Evolutionary conservation across 257 asterid species (phyloP).

Genomic region (Solanum lycopersicoides): DNA sequence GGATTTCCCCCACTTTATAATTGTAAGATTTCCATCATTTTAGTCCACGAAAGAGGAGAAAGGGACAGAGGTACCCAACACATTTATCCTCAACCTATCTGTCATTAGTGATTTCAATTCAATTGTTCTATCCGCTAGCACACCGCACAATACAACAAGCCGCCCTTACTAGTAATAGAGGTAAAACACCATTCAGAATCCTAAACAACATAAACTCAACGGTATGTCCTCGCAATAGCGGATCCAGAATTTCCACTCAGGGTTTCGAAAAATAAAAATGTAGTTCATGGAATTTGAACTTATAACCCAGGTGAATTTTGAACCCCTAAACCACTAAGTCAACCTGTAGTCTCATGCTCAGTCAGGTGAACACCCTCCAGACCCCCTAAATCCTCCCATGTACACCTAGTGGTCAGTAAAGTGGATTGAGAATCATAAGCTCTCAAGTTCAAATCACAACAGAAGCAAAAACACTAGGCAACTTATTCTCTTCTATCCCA

Average conservation of each 20-base stretch:
- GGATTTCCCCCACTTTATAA: not conserved
- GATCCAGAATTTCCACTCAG: not conserved
- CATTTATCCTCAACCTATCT: slow-evolving; percentile 4
- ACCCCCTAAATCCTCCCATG: not conserved
- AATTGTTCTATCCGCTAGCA: not conserved
- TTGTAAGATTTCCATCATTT: not conserved
- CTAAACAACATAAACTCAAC: not conserved
- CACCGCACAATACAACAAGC: not conserved
- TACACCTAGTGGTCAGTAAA: not conserved
- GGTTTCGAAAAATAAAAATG: not conserved
- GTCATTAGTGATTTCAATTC: not conserved
- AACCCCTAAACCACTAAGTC: not conserved
- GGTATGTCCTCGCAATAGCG: not conserved
- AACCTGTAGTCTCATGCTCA: not conserved
- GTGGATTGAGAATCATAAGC: not conserved
- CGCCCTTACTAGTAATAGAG: not conserved
- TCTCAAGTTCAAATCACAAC: not conserved
- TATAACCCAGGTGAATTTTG: not conserved
- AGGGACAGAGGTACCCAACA: not conserved
- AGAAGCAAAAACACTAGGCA: not conserved
- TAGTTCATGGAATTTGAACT: not conserved
- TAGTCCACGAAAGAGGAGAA: not conserved
- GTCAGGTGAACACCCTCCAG: not conserved
- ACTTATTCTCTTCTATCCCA: not conserved
- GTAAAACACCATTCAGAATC: not conserved